Base-by-base conservation (phyloP, 805 yeast species). In the Nakazawaea ernobii region DNA sequence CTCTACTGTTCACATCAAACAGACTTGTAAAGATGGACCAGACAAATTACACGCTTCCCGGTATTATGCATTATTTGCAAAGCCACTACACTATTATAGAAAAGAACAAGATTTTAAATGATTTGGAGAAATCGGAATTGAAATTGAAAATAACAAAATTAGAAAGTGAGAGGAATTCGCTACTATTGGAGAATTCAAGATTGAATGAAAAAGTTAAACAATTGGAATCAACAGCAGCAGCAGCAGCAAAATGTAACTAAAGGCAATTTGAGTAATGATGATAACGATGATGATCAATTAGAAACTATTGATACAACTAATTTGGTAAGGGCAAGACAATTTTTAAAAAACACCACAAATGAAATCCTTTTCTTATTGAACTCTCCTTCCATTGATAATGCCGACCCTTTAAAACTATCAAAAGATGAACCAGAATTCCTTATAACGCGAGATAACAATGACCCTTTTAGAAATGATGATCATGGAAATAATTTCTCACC, bases 61-160 rank as follows among this genome's bases (percentile, higher is more conserved):
- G 84, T 0, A 77, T 78, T 20, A 77, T 78, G 65, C 78, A 77
- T 55, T 78, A 78, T 55, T 61, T 78, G 49, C 80, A 80, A 37
- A 69, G 76, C n/a, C 83, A 78, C 52, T 78, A 77, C 59, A 77
- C 83, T 24, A 71, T 71, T 11, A 59, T 64, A 35, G 71, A 67
- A 44, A 57, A 60, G 33, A 65, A 65, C 58, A 70, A 77, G 54
- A 75, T 78, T 62, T 65, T 74, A 62, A 69, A 73, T 49, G 79
- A 74, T 56, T 61, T 78, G 53, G 82, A 78, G 56, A 74, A 71
- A 50, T 68, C 77, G 4, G 75, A 72, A 40, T 68, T 78, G 71
- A 75, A 75, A 57, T 67, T 74, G 54, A 69, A 70, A 46, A 75
- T 78, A 42, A 68, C 73, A 42, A 76, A 75, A 53, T 55, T 78